A percentile compares a stretch with the other conserved stretches of the same genome.
These are phyloP conservation scores for Anethum foeniculum DNA, from an alignment of 140 eudicot species.

Conservation along the genomic window DNA sequence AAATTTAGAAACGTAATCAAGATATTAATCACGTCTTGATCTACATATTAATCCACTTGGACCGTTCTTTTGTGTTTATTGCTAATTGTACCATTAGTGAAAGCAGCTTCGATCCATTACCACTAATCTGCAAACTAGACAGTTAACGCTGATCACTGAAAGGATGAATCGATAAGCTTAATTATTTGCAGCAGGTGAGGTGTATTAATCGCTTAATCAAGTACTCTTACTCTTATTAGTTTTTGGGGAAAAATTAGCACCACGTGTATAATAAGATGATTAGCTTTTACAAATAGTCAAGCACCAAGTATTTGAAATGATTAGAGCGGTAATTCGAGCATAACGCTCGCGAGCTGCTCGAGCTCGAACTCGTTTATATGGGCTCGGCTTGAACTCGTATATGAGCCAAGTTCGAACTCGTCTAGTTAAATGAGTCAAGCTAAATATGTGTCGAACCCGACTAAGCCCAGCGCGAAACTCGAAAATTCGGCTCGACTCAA, in stretches of 20 bases:
- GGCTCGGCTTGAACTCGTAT: too few relatives aligned
- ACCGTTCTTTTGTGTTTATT: not conserved
- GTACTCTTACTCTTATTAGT: not conserved
- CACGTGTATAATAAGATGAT: not conserved
- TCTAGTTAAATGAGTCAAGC: too few relatives aligned
- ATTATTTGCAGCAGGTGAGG: conserved; percentile 6
- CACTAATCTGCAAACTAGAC: not conserved
- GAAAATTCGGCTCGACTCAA: too few relatives aligned
- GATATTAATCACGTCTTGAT: not conserved
- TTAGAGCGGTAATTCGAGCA: too few relatives aligned
- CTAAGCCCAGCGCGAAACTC: too few relatives aligned
- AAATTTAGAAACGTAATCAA: not conserved
- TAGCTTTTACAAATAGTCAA: not conserved
- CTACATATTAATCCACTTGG: not conserved
- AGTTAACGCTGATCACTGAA: not conserved
- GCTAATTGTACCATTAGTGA: not conserved
- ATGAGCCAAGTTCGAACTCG: too few relatives aligned
- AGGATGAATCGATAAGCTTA: not conserved
- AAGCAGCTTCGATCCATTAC: not conserved
- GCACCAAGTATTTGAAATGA: not conserved
- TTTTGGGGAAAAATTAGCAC: not conserved
- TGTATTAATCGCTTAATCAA: not conserved
- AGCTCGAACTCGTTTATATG: too few relatives aligned
- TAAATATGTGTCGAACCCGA: too few relatives aligned
- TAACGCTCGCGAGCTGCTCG: too few relatives aligned